Evolutionary conservation across 108 stramenopile genomes (phyloP).

Genomic region (Cyclostephanos invisitatus): DNA sequence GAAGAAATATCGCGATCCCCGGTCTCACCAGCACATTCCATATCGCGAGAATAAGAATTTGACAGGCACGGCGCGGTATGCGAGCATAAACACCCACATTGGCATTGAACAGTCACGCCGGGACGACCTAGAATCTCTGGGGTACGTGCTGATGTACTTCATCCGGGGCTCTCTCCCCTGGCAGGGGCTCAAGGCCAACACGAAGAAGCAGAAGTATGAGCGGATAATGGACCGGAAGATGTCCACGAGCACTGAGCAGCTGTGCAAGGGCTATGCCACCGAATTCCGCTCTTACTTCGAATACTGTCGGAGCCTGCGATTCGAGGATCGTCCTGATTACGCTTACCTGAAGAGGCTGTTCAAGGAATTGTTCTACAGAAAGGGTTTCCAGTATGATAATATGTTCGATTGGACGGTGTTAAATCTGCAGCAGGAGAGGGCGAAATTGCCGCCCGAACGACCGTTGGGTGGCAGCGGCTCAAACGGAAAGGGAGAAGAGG

Average conservation of each 20-base stretch:
- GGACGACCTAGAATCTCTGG: slow-evolving; percentile 98
- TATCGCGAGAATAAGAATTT: slow-evolving; percentile 99
- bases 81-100: slow-evolving; percentile 98
- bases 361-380: slow-evolving; percentile 97
- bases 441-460: slow-evolving; percentile 77
- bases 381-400: slow-evolving; percentile 99
- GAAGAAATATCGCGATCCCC: slow-evolving; percentile 99
- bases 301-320: slow-evolving; percentile 96
- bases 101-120: slow-evolving; percentile 97
- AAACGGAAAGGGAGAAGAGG: slow-evolving; percentile 35
- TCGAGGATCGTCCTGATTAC: slow-evolving; percentile 99
- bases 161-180: slow-evolving; percentile 97
- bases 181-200: slow-evolving; percentile 99
- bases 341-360: slow-evolving; percentile 97
- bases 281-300: slow-evolving; percentile 99
- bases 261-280: slow-evolving; percentile 99
- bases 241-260: slow-evolving; percentile 96
- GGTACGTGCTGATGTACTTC: slow-evolving; percentile 99
- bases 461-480: slow-evolving; percentile 17
- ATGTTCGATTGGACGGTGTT: slow-evolving; percentile 99
- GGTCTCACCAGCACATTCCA: slow-evolving; percentile 99
- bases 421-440: slow-evolving; percentile 91
- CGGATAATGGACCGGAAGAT: slow-evolving; percentile 99
- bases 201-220: slow-evolving; percentile 99
- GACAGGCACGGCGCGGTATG: slow-evolving; percentile 99